Base-by-base conservation (phyloP, 257 asterid genomes). In the Solanum boliviense region DNA sequence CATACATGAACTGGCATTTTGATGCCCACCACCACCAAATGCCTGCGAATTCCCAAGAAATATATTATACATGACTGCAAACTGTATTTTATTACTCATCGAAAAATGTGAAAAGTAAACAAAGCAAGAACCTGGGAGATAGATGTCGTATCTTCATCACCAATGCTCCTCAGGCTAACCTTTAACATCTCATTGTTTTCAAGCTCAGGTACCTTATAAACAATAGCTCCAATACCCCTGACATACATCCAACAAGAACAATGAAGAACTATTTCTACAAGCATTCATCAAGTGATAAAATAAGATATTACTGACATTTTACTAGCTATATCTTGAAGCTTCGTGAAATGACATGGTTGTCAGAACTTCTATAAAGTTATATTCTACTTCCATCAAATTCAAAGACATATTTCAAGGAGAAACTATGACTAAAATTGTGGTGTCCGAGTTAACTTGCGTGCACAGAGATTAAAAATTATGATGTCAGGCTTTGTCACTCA, bases 151-250 rank as follows among this genome's bases (percentile, higher is more conserved):
- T 96, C 99, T 92, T 91, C 98, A 5, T 75, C 90, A 9, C 73
- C 84, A 74, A 92, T 76, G 88, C 99, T 96, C 92, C 99, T 90
- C 81, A 96, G 90, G 95, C 99, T 96, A 89, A 96, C 91, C 88
- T 96, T 96, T 91, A 95, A 83, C 72, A 91, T 78, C 1, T 48
- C 91, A 87, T 94, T 93, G 83, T 93, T 93, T 87, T 91, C 92
- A 91, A 94, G 98, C 88, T 94, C 98, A 21, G 98, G 96, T 82
- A 95, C 95, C 90, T 91, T 90, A 88, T 96, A 95, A 67, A 95
- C 96, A 87, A 95, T 91, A 39, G 99, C 99, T 87, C 98, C 99
- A 10, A 96, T 94, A 83, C 96, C 98, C 95, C 98, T 95, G 48
- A 21, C 41, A 44, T 48, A 83, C 89, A 91, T 74, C 81, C 73